These are phyloP conservation scores for Neocallimastix lanati DNA, from an alignment of 192 early-diverging fungal species.

Conservation along the genomic window DNA sequence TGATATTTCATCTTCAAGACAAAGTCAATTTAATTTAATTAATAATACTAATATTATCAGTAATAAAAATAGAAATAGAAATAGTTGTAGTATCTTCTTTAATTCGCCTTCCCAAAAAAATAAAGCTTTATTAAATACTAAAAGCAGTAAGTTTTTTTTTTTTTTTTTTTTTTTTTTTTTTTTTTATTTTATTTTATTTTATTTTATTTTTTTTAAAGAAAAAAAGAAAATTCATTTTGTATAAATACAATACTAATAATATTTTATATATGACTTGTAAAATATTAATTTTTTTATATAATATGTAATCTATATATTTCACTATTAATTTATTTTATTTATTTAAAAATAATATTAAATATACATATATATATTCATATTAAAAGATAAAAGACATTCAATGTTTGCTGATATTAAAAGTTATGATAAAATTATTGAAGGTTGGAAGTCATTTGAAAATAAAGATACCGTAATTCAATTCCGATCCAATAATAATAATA, in stretches of 20 bases:
- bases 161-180: no score
- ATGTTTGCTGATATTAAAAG: neutral
- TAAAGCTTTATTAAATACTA: neutral
- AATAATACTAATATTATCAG: no score
- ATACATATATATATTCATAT: neutral
- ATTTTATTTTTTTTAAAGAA: no score
- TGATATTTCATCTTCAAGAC: no score
- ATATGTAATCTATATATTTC: neutral
- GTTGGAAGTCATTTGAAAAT: neutral
- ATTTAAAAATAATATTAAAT: neutral
- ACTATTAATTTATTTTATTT: neutral
- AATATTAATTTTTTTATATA: neutral
- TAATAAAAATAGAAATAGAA: neutral
- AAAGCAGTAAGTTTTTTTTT: neutral
- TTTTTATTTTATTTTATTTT: no score
- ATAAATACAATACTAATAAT: no score
- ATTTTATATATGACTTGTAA: no score
- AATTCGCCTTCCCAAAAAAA: neutral
- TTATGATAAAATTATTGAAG: neutral
- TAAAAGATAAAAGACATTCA: neutral
- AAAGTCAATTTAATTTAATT: no score
- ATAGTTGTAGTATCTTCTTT: neutral
- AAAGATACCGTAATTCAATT: neutral
- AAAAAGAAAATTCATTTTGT: no score
- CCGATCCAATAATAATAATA: no score